Evolutionary conservation across 148 eudicot genomes (phyloP).

Genomic region (Chenopodium formosanum): DNA sequence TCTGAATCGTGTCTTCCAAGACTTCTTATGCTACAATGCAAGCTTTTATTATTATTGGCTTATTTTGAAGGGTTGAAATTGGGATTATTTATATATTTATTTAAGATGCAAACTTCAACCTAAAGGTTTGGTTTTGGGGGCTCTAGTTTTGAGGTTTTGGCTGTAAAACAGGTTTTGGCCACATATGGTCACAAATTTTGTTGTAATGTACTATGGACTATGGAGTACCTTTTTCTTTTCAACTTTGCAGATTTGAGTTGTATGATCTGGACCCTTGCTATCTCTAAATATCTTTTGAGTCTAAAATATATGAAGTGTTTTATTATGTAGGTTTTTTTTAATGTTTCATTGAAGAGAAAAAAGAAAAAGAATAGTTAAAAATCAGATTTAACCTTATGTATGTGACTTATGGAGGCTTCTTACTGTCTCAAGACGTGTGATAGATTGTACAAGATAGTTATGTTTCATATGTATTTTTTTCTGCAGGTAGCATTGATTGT

Average conservation of each 20-base stretch:
- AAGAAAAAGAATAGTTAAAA: background rate
- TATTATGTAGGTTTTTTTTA: no score
- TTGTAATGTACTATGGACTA: background rate
- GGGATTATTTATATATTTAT: no score
- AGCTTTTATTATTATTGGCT: background rate
- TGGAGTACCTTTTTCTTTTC: background rate
- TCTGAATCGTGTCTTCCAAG: background rate
- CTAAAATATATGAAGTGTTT: background rate
- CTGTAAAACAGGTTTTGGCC: background rate
- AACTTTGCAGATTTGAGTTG: background rate
- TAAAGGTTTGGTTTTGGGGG: background rate
- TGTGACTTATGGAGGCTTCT: background rate
- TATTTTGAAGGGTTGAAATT: no score
- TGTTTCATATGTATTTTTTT: conserved; percentile 19
- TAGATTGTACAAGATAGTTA: background rate
- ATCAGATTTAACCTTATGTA: background rate
- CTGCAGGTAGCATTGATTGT: conserved; percentile 92
- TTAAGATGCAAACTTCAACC: background rate
- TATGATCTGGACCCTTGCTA: background rate
- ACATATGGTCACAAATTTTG: background rate
- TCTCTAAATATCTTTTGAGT: background rate
- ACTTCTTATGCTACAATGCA: background rate
- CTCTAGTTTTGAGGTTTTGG: background rate
- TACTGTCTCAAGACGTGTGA: background rate
- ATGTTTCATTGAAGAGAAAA: background rate